Conservation (phyloP, 2,329 filamentous ascomycete genomes). For the Ascomycota sp. region DNA sequence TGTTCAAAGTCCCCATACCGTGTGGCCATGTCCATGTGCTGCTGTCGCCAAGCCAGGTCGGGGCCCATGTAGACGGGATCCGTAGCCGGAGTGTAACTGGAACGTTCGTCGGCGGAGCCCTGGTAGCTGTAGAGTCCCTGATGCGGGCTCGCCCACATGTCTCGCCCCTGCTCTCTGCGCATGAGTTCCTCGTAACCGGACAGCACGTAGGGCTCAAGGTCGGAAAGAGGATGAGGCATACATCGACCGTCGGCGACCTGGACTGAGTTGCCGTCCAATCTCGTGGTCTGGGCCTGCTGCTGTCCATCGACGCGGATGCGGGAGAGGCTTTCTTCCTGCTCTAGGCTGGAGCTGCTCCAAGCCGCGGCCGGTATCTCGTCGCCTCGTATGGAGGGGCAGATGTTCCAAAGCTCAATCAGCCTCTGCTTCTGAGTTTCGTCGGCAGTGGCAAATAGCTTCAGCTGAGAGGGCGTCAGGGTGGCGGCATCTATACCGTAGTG, state of each 20-base stretch:
- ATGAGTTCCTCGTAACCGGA: constrained; percentile 59
- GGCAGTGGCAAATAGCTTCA: constrained; percentile 60
- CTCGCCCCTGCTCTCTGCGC: constrained; percentile 36
- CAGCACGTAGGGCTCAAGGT: constrained; percentile 66
- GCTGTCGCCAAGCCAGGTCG: constrained; percentile 26
- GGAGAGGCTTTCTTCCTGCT: constrained; percentile 39
- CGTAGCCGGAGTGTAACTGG: constrained; percentile 32
- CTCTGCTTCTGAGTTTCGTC: constrained; percentile 51
- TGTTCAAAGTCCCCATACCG: constrained; percentile 45
- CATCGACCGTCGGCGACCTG: constrained; percentile 34
- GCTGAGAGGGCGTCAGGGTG: constrained; percentile 51
- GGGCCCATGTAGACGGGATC: constrained; percentile 46
- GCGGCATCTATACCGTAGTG: constrained; percentile 50
- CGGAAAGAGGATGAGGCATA: constrained; percentile 17
- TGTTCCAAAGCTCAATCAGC: constrained; percentile 69
- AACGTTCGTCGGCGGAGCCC: constrained; percentile 17
- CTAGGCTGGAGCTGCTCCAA: constrained; percentile 30
- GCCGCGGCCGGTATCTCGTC: constrained; percentile 31
- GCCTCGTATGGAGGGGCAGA: constrained; percentile 46
- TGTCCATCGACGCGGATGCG: constrained; percentile 34
- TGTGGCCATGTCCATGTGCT: constrained; percentile 41
- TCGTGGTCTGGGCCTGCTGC: constrained; percentile 23
- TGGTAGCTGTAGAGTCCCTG: constrained; percentile 24
- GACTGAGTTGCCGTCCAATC: constrained; percentile 30
- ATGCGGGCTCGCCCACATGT: constrained; percentile 11